Evolutionary conservation across 345 rosid genomes (phyloP).

Genomic region (Hibiscus tridactylites): DNA sequence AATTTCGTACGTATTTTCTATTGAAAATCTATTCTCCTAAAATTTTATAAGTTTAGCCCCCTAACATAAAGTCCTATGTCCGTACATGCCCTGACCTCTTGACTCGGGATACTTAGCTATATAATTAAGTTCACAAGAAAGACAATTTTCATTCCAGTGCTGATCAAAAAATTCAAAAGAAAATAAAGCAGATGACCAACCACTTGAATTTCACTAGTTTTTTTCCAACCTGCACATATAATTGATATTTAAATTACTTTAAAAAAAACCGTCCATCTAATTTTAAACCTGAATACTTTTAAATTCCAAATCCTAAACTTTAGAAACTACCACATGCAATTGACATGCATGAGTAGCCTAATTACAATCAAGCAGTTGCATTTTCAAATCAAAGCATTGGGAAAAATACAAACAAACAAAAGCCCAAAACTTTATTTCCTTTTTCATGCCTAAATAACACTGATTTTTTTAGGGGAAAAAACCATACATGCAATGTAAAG

Average conservation of each 20-base stretch:
- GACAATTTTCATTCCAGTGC: too few relatives aligned
- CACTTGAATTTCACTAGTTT: background rate
- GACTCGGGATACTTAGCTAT: too few relatives aligned
- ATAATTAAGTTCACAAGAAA: background rate
- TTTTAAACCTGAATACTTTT: background rate
- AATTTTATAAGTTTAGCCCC: too few relatives aligned
- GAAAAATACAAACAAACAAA: background rate
- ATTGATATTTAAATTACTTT: background rate
- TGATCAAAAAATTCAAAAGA: background rate
- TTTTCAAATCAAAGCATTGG: background rate
- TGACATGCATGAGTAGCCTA: background rate
- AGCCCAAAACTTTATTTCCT: background rate
- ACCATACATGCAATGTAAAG: background rate
- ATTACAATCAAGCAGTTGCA: background rate
- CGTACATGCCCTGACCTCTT: too few relatives aligned
- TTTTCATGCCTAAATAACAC: background rate
- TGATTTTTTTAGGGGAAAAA: background rate
- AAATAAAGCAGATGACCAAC: background rate
- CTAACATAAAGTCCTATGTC: too few relatives aligned
- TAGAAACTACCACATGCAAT: background rate
- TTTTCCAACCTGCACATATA: background rate
- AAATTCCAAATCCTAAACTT: background rate
- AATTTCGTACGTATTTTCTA: too few relatives aligned
- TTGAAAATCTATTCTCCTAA: too few relatives aligned
- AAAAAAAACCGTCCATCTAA: background rate